Evolutionary conservation across 345 rosid genomes (phyloP), one percentile per base, ranked within the genome.

Genomic region (Eucalyptus regnans): DNA sequence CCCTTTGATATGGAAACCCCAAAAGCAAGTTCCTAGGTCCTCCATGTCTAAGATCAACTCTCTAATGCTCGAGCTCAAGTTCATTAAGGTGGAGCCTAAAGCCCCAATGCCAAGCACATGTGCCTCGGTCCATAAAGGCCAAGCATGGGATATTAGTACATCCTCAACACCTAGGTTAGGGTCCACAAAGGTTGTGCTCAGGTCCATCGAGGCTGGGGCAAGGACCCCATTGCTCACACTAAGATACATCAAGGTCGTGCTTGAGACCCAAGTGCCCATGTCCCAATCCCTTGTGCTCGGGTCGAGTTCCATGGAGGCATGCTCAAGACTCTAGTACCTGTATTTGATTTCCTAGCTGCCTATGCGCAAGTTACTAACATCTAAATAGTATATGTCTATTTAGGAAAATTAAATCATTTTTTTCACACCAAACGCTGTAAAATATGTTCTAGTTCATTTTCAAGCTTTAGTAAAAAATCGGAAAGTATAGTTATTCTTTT

Each of bases 221-320:
- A 23, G 27, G 62, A 56, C 29, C 27, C 12, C 62, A 56, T 23
- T 56, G 3, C 12, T 9, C 62, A 56, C 0, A 1, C 12, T 56
- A 8, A 56, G 29, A 5, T 56, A 5, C 62, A 56, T 23, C 12
- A 10, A 56, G 6, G 12, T 22, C 3, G 22, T 51, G 56, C 56
- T 22, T 17, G 1, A 51, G 22, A 51, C 56, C 29, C 13, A 1
- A 56, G 5, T 56, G 62, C 62, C 62, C 1, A 56, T 56, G 29
- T 56, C 29, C 29, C 0, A 0, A 56, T 56, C 62, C 29, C 62
- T 22, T 22, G 29, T 0, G 13, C 62, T 22, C 0, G 3, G 3
- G 62, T 56, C 0, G 6, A 56, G 62, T 9, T 56, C 62, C 27
- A 2, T 56, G 11, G 27, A 56, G 12, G 27, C 12, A 20, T 22